phyloP scores from a whole-genome alignment of 495 filamentous ascomycete species.

The Tuber microsphaerosporum region DNA sequence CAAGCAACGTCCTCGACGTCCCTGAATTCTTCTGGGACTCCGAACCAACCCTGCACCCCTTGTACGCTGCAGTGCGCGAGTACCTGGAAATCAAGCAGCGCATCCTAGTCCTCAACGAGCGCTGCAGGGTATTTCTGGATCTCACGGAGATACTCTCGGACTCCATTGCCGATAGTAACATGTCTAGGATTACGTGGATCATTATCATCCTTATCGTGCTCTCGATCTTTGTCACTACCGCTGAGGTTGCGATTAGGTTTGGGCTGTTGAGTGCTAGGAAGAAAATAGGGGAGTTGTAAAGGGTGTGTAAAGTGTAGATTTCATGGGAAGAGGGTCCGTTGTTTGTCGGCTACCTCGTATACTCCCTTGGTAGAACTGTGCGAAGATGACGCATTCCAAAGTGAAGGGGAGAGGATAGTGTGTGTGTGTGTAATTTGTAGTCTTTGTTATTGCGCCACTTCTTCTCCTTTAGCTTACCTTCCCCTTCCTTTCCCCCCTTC shows the following conservation, averaged over 20 bases:
- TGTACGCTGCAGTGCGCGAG: conserved; percentile 90
- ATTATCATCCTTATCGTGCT: conserved; percentile 90
- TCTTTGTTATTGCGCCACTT: neutral
- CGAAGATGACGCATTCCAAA: neutral
- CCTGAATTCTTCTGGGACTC: conserved; percentile 99
- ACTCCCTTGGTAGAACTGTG: neutral
- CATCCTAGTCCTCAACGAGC: conserved; percentile 91
- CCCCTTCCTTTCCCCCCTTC: neutral
- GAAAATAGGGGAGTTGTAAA: conserved; percentile 42
- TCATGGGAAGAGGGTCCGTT: neutral
- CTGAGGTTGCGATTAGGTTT: conserved; percentile 82
- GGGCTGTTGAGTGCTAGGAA: conserved; percentile 55
- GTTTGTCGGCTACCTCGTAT: neutral
- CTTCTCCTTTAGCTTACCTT: neutral
- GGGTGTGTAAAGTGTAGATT: neutral
- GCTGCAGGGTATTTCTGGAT: conserved; percentile 93
- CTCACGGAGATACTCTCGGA: conserved; percentile 92
- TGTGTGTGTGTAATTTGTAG: neutral
- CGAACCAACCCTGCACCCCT: conserved; percentile 86
- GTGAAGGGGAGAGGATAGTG: neutral
- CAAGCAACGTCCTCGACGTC: conserved; percentile 93
- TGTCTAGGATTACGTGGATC: conserved; percentile 93
- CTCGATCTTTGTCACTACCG: conserved; percentile 81
- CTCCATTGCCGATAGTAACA: conserved; percentile 84
- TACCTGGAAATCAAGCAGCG: conserved; percentile 96